A percentile compares a stretch with the other conserved stretches of the same genome.
Conservation (phyloP, 192 early-diverging fungal genomes). For the Mycoemilia scoparia region DNA sequence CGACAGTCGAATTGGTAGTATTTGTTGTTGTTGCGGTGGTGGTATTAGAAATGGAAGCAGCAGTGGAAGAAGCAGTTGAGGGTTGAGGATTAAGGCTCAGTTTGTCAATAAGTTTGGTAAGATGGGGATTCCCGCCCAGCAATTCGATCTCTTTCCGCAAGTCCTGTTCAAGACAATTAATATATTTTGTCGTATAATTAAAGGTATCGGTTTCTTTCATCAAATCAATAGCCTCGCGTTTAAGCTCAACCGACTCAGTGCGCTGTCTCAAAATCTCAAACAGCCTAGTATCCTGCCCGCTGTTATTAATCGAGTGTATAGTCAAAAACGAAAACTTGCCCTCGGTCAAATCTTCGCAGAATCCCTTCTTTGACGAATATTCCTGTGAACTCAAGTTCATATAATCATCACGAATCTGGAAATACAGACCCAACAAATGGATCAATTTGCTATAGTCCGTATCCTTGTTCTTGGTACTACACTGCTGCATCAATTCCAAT, state of each 20-base stretch:
- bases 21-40: no score
- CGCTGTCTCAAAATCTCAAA: slow-evolving; percentile 80
- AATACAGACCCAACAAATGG: slow-evolving; percentile 79
- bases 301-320: slow-evolving; percentile 56
- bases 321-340: slow-evolving; percentile 97
- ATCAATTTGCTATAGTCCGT: slow-evolving; percentile 62
- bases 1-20: no score
- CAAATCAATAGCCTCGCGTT: slow-evolving; percentile 66
- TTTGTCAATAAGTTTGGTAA: slow-evolving; percentile 33
- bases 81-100: slow-evolving; percentile 6
- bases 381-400: slow-evolving; percentile 75
- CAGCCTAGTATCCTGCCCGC: slow-evolving; percentile 40
- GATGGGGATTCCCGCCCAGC: slow-evolving; percentile 59
- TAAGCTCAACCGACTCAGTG: slow-evolving; percentile 62
- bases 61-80: background rate
- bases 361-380: slow-evolving; percentile 91
- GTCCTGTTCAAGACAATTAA: slow-evolving; percentile 41
- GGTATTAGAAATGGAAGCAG: background rate
- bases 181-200: slow-evolving; percentile 49
- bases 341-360: slow-evolving; percentile 95
- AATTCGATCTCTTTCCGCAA: slow-evolving; percentile 41
- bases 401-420: slow-evolving; percentile 95
- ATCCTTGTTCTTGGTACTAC: slow-evolving; percentile 25
- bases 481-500: slow-evolving; percentile 82
- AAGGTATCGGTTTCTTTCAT: slow-evolving; percentile 65